Percentiles rank a stretch among this genome's conserved stretches.
These are phyloP conservation scores for Zygosaccharomyces pseudorouxii DNA, from an alignment of 805 yeast species.

Conservation along the genomic window DNA sequence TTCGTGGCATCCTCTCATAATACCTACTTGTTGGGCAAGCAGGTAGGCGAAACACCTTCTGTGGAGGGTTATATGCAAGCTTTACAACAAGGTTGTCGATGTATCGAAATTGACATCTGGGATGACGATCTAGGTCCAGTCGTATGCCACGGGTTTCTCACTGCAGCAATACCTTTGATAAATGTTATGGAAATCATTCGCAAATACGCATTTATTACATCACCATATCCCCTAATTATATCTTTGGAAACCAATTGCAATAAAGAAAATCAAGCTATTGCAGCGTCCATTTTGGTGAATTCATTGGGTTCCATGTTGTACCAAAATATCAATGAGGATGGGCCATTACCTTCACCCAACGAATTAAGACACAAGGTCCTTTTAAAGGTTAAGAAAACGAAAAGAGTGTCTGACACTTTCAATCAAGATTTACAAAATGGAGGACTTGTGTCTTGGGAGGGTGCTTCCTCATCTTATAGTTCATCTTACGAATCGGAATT, in stretches of 20 bases:
- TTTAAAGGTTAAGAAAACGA: conserved; percentile 69
- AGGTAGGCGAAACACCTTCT: conserved; percentile 80
- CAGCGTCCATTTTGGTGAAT: conserved; percentile 49
- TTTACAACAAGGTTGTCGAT: conserved; percentile 86
- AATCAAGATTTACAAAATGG: conserved; percentile 1
- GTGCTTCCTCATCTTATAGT: conserved; percentile 32
- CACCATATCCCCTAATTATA: conserved; percentile 80
- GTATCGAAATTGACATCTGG: conserved; percentile 96
- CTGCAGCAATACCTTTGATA: conserved; percentile 62
- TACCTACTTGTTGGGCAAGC: conserved; percentile 85
- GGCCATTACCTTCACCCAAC: conserved; percentile 63
- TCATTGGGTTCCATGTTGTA: conserved; percentile 58
- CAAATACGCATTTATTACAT: conserved; percentile 82
- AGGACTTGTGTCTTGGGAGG: conserved; percentile 6
- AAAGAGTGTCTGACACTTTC: neutral
- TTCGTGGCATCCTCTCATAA: conserved; percentile 92
- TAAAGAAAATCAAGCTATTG: conserved; percentile 56
- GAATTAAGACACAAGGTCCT: conserved; percentile 66
- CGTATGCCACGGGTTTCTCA: conserved; percentile 88
- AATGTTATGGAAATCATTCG: conserved; percentile 70
- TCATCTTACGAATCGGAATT: conserved; percentile 34
- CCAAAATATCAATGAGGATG: conserved; percentile 15
- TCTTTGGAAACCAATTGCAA: conserved; percentile 85
- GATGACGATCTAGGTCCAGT: conserved; percentile 78
- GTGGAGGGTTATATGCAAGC: conserved; percentile 85